A percentile compares a stretch with the other conserved stretches of the same genome.
phyloP scores from a whole-genome alignment of 2,329 filamentous ascomycete species.

The Xylaria sp. region DNA sequence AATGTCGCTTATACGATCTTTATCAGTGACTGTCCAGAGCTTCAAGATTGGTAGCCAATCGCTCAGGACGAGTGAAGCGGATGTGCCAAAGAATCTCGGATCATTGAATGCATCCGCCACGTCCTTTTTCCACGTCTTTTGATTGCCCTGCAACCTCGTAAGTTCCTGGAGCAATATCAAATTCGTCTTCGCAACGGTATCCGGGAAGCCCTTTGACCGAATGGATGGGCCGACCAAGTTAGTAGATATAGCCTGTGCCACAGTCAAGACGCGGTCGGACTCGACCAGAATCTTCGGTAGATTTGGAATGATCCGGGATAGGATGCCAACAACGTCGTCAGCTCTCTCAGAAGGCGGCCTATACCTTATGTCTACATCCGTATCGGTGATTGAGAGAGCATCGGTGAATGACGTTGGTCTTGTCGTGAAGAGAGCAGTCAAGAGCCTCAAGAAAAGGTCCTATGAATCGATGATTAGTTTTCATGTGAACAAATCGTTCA shows the following conservation, averaged over 20 bases:
- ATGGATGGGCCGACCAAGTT: slow-evolving; percentile 78
- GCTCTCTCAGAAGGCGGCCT: slow-evolving; percentile 45
- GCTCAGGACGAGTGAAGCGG: slow-evolving; percentile 57
- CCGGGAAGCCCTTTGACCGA: slow-evolving; percentile 79
- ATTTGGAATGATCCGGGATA: slow-evolving; percentile 72
- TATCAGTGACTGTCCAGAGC: slow-evolving; percentile 81
- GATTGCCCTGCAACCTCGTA: slow-evolving; percentile 68
- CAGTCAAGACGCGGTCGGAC: slow-evolving; percentile 72
- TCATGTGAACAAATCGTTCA: neutral
- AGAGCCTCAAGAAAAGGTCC: slow-evolving; percentile 82
- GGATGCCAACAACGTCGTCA: slow-evolving; percentile 73
- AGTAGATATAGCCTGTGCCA: slow-evolving; percentile 73
- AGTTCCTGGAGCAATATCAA: slow-evolving; percentile 72
- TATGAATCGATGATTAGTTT: slow-evolving; percentile 37
- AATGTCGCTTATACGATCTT: slow-evolving; percentile 79
- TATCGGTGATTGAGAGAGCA: slow-evolving; percentile 33
- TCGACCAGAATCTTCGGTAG: slow-evolving; percentile 80
- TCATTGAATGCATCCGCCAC: slow-evolving; percentile 90
- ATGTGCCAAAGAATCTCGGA: slow-evolving; percentile 71
- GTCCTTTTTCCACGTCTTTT: slow-evolving; percentile 91
- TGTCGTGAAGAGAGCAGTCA: slow-evolving; percentile 92
- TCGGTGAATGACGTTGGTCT: slow-evolving; percentile 70
- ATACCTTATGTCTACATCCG: slow-evolving; percentile 36
- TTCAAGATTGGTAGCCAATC: slow-evolving; percentile 80
- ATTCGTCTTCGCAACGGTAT: slow-evolving; percentile 68